phyloP scores from a whole-genome alignment of 1,139 yeast genomes.

The Yamadazyma blattariae region DNA sequence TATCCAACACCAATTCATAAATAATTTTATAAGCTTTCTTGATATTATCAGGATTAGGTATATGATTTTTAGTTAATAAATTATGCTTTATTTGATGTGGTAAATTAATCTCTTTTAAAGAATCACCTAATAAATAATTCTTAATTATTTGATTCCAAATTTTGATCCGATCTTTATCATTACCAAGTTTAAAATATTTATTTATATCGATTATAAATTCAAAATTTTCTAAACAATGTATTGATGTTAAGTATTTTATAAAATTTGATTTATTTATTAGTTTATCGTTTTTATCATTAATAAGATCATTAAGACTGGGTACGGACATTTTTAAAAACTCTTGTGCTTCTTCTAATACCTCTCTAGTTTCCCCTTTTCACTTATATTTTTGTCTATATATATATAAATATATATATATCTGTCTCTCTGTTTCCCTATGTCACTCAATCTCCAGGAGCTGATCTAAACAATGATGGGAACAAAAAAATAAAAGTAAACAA shows the following conservation, averaged over 20 bases:
- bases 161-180: constrained; percentile 12
- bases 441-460: too few relatives aligned
- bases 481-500: too few relatives aligned
- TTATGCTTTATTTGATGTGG: constrained; percentile 22
- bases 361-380: too few relatives aligned
- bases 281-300: constrained; percentile 16
- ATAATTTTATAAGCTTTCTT: constrained; percentile 23
- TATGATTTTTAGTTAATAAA: constrained; percentile 11
- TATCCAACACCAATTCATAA: constrained; percentile 32
- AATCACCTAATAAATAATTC: constrained; percentile 24
- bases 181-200: constrained; percentile 17
- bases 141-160: constrained; percentile 27
- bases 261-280: constrained; percentile 22
- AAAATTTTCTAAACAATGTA: constrained; percentile 37
- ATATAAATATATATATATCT: too few relatives aligned
- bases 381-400: too few relatives aligned
- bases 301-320: constrained; percentile 19
- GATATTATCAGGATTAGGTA: constrained; percentile 15
- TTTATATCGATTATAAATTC: constrained; percentile 33
- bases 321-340: constrained; percentile 1
- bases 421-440: too few relatives aligned
- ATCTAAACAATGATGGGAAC: too few relatives aligned
- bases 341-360: neutral
- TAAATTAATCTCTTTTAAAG: constrained; percentile 34
- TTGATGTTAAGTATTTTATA: constrained; percentile 22